These are phyloP conservation scores for Leccinum arenicola DNA, from an alignment of 768 basidiomycete genomes.

Conservation along the genomic window DNA sequence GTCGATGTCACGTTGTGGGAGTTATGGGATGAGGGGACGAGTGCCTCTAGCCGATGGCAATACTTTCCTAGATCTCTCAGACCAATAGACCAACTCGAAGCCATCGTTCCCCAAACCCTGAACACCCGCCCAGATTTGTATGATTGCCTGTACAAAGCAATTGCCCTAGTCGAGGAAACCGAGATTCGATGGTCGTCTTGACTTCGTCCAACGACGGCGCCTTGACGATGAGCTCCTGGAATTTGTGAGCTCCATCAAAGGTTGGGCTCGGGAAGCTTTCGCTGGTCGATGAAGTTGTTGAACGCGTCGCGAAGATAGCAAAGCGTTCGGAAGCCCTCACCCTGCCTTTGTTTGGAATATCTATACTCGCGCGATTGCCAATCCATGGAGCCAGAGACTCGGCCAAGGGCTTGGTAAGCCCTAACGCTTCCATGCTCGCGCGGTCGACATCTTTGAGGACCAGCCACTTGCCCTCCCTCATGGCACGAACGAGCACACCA, in stretches of 20 bases:
- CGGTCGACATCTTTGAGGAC: conserved; percentile 91
- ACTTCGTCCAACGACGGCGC: conserved; percentile 69
- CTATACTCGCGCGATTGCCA: conserved; percentile 64
- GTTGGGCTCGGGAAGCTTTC: conserved; percentile 52
- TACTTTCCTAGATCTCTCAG: conserved; percentile 82
- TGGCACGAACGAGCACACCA: conserved; percentile 84
- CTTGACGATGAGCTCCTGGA: conserved; percentile 62
- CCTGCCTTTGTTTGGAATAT: conserved; percentile 70
- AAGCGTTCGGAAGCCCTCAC: conserved; percentile 80
- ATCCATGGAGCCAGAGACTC: conserved; percentile 73
- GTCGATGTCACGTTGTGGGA: conserved; percentile 52
- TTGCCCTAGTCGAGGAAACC: conserved; percentile 62
- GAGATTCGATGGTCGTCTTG: conserved; percentile 59
- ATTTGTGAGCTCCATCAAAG: conserved; percentile 88
- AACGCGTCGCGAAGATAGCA: conserved; percentile 86
- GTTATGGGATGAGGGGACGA: conserved; percentile 51
- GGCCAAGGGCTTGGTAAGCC: conserved; percentile 78
- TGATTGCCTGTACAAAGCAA: conserved; percentile 45
- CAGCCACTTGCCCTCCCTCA: conserved; percentile 90
- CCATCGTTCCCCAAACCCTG: conserved; percentile 45
- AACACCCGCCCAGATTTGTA: conserved; percentile 68
- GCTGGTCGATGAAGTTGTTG: conserved; percentile 46
- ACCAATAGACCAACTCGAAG: conserved; percentile 61
- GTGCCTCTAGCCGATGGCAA: conserved; percentile 66
- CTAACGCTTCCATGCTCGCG: conserved; percentile 86